Evolutionary conservation across 1,284 basidiomycete genomes (phyloP).

Genomic region (Puccinia hordei): DNA sequence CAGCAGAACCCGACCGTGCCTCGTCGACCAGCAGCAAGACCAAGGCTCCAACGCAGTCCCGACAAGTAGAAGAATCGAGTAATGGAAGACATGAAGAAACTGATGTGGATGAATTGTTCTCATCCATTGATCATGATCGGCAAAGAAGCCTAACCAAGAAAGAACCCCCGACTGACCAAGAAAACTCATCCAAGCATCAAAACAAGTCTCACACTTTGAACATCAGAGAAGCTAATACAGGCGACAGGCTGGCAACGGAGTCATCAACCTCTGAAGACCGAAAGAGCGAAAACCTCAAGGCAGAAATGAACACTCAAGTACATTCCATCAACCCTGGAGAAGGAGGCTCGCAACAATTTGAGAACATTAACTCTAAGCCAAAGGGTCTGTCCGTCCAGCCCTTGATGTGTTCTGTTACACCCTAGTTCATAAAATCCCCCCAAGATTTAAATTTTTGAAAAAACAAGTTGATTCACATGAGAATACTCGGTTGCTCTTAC

Average conservation of each 20-base stretch:
- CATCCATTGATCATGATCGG: constrained; percentile 53
- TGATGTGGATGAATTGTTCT: constrained; percentile 56
- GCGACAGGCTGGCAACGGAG: not conserved
- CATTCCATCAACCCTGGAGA: constrained; percentile 13
- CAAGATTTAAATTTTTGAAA: constrained; percentile 11
- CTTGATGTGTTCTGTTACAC: constrained; percentile 33
- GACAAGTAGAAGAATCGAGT: not conserved
- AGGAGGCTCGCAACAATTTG: constrained; percentile 19
- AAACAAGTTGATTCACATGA: constrained; percentile 39
- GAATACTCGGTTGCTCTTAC: constrained; percentile 21
- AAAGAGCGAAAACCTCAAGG: constrained; percentile 9
- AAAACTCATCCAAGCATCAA: not conserved
- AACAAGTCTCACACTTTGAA: not conserved
- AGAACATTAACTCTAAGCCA: constrained; percentile 21
- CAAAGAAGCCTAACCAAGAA: not conserved
- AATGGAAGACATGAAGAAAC: constrained; percentile 50
- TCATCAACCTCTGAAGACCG: constrained; percentile 6
- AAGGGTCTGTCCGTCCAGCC: constrained; percentile 44
- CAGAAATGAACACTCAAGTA: not conserved
- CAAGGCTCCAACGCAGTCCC: constrained; percentile 11
- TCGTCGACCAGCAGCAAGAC: constrained; percentile 38
- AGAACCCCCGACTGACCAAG: constrained; percentile 33
- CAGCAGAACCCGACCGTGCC: constrained; percentile 16
- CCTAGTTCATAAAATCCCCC: not conserved
- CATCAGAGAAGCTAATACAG: not conserved